Conservation (phyloP, 2,329 filamentous ascomycete species). For the Fusarium odoratissimum region DNA sequence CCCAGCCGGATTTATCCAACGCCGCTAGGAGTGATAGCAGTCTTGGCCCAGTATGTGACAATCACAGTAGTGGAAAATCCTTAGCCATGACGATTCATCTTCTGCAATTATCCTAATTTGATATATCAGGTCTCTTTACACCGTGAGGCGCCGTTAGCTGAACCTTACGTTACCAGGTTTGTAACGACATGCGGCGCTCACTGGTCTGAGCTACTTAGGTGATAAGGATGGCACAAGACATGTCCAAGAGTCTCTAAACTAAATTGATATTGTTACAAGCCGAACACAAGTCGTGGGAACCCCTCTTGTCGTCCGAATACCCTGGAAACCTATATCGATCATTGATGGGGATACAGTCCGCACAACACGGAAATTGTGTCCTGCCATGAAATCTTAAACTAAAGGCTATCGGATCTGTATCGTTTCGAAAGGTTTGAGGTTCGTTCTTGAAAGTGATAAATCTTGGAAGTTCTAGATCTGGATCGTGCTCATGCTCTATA, state of each 20-base stretch:
- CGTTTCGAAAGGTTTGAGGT: background rate
- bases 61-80: background rate
- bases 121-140: background rate
- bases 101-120: background rate
- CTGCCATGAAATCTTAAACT: background rate
- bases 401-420: too few relatives aligned
- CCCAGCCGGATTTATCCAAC: constrained; percentile 37
- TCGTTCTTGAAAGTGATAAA: background rate
- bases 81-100: background rate
- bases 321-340: background rate
- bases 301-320: background rate
- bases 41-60: background rate
- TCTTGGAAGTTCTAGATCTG: background rate
- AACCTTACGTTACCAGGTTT: background rate
- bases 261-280: background rate
- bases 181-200: background rate
- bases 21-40: background rate
- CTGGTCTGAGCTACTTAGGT: background rate
- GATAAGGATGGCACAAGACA: background rate
- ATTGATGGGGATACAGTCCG: background rate
- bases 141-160: background rate
- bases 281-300: background rate
- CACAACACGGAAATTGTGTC: background rate
- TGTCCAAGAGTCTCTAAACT: background rate
- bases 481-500: background rate